Base-by-base conservation (phyloP, 1,284 basidiomycete genomes). In the Trichosporon coremiiforme region DNA sequence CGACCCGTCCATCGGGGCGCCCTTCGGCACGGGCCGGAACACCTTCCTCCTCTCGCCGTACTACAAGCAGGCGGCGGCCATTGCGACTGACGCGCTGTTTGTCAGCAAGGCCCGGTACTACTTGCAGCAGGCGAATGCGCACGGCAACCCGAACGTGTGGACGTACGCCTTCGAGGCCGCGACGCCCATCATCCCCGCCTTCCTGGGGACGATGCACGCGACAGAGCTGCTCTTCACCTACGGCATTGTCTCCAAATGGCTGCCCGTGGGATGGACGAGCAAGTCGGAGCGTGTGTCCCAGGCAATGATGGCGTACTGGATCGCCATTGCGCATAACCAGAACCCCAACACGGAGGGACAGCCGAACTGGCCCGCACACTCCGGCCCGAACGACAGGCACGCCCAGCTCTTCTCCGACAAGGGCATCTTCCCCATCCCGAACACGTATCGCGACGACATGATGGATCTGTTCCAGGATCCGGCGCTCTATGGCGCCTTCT, bases 301-400 rank as follows among this genome's bases (percentile, higher is more conserved):
- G 31, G 29, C 31, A 10, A 57, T 57, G 55, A 57, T 57, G 55
- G 55, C 55, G 25, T 57, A 57, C 55, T 57, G 55, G 55, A 68
- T 81, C 72, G 82, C 81, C 73, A 82, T 83, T 73, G 80, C 77
- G 31, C 76, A 79, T 72, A 75, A 75, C 75, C 71, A 74, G 66
- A 72, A 81, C 70, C 80, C 80, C 13, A 80, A 80, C 73, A 73
- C 70, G 15, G 20, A 47, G 12, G 65, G 74, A n/a, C 55, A 31
- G 29, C 55, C 55, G 4, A 31, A 57, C 25, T 57, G 55, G 55
- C 55, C 55, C 22, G 55, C 55, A 0, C 55, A 57, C 55, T 29
- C 50, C 3, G 50, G 15, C 1, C 55, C 55, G 2, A 17, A 13
- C 29, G 8, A 29, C 5, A 1, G 55, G 1, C 22, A 57, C 12